phyloP scores from a whole-genome alignment of 345 rosid genomes.

The Melaleuca quinquenervia region DNA sequence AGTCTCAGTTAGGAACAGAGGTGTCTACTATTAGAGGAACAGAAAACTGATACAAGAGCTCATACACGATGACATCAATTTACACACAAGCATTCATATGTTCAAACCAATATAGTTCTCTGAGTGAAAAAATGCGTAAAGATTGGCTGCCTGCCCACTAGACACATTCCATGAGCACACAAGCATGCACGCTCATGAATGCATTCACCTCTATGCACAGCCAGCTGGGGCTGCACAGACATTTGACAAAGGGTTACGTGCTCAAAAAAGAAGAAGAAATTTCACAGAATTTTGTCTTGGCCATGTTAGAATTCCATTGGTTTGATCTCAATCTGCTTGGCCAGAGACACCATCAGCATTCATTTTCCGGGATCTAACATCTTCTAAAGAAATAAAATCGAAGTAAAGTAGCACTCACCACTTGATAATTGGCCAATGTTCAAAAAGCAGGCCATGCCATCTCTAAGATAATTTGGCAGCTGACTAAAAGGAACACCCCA shows the following conservation, averaged over 20 bases:
- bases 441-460: constrained; percentile 85
- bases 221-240: not conserved
- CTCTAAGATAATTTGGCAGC: constrained; percentile 79
- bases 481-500: constrained; percentile 92
- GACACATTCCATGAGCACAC: not conserved
- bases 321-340: not conserved
- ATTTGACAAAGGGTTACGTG: not conserved
- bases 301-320: not conserved
- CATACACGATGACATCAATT: not conserved
- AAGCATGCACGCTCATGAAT: not conserved
- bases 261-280: not conserved
- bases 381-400: not conserved
- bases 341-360: not conserved
- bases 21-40: not conserved
- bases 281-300: not conserved
- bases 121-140: not conserved
- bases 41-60: not conserved
- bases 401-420: constrained; percentile 36
- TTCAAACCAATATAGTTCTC: not conserved
- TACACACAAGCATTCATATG: not conserved
- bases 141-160: not conserved
- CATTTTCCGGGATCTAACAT: not conserved
- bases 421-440: constrained; percentile 51
- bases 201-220: not conserved
- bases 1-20: not conserved